A percentile compares a stretch with the other conserved stretches of the same genome.
These are phyloP conservation scores for Physcomitrellopsis africana DNA, from an alignment of 225 moss, liverwort and hornwort species.

Conservation along the genomic window DNA sequence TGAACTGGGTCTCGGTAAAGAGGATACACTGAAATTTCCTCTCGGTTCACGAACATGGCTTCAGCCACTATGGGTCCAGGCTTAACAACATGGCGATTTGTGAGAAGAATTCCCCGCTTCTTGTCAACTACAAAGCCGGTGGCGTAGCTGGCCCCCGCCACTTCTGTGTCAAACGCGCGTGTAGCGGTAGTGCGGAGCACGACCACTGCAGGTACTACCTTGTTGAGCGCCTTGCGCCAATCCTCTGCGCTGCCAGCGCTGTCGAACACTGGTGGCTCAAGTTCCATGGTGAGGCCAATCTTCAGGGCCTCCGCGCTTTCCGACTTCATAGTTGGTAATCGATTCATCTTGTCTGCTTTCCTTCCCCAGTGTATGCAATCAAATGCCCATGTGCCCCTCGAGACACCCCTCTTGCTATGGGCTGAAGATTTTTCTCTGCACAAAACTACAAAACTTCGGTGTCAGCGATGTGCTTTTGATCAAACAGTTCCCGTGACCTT, in stretches of 20 bases:
- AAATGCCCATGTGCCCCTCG: conserved; percentile 17
- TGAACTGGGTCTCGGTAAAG: conserved; percentile 85
- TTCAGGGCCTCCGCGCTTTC: conserved; percentile 49
- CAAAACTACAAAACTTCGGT: not conserved
- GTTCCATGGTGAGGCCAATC: conserved; percentile 70
- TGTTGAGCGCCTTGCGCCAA: conserved; percentile 78
- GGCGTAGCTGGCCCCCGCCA: conserved; percentile 75
- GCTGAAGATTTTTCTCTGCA: conserved; percentile 17
- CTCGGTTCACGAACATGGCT: conserved; percentile 89
- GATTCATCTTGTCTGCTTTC: conserved; percentile 28
- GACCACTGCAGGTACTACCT: conserved; percentile 86
- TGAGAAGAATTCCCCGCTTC: conserved; percentile 78
- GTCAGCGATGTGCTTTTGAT: conserved; percentile 5
- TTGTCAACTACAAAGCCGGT: conserved; percentile 91
- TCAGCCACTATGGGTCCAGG: conserved; percentile 89
- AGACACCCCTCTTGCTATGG: not conserved
- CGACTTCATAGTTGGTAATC: conserved; percentile 50
- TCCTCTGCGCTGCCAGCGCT: conserved; percentile 64
- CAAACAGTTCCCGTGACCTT: not conserved
- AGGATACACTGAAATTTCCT: conserved; percentile 83
- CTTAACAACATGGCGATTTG: conserved; percentile 87
- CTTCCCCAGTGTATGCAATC: conserved; percentile 9
- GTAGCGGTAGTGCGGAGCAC: conserved; percentile 87
- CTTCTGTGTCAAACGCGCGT: conserved; percentile 85
- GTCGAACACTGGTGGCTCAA: conserved; percentile 57